Evolutionary conservation across 1,284 basidiomycete species (phyloP), one percentile per base, ranked within the genome.

Genomic region (Cutaneotrichosporon cyanovorans): DNA sequence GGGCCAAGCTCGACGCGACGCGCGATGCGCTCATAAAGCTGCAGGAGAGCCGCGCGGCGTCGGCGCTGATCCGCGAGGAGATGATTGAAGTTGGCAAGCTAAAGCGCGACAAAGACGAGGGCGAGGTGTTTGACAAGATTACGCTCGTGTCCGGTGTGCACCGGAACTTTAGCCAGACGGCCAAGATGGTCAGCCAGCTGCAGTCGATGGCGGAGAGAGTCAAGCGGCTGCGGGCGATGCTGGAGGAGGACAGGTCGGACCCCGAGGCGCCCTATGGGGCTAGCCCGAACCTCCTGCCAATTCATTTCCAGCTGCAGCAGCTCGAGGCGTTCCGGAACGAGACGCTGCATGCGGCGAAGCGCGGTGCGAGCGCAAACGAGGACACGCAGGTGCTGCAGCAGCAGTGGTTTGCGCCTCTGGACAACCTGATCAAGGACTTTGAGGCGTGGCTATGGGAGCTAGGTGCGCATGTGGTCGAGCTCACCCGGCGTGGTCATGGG

Each of bases 241-340:
- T 99, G 35, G 78, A 78, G 19, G 74, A 76, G 4, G 89, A 93
- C 62, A 80, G 80, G 45, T 71, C 50, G 19, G 64, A 68, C 36
- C 62, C 76, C 40, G 78, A 83, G 49, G 83, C 92, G n/a, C 68
- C 75, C 36, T 74, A 85, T 32, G 90, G 91, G 0, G 82, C 87
- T 3, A 84, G 87, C 1, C 81, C 83, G 3, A 89, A 96, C 65
- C 79, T 99, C 21, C 80, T 98, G 30, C 77, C 83, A 10, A 84
- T 96, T 48, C 95, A 98, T 71, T 88, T 83, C 69, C 86, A 91
- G 55, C 80, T 97, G 51, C 80, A 76, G 57, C 84, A 89, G 60
- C 83, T 98, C 41, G 92, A 97, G 66, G 78, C 79, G 6, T 98
- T 99, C 73, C 80, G 91, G 10, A 96, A 96, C 62, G 83, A 91